Evolutionary conservation across 2,329 filamentous ascomycete genomes (phyloP).

Genomic region (Alternaria burnsii): DNA sequence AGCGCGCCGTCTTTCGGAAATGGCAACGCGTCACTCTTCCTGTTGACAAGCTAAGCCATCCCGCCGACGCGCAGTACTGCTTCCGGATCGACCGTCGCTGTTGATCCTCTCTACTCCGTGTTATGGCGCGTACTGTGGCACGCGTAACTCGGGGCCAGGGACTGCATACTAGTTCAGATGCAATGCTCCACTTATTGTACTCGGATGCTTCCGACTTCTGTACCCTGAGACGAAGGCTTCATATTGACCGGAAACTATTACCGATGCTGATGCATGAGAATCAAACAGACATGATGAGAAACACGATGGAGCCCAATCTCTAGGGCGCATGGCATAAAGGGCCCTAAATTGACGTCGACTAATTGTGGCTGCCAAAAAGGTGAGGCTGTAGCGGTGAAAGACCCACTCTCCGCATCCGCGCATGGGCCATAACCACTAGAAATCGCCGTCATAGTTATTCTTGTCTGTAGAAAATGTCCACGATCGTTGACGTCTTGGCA

Average conservation of each 20-base stretch:
- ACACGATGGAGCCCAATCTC: conserved; percentile 41
- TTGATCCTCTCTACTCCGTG: conserved; percentile 34
- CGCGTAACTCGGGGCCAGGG: conserved; percentile 29
- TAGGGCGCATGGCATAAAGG: conserved; percentile 26
- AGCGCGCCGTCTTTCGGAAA: conserved; percentile 20
- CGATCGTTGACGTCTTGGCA: conserved; percentile 30
- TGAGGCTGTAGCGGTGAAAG: conserved; percentile 46
- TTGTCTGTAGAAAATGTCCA: conserved; percentile 24
- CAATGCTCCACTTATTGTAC: conserved; percentile 33
- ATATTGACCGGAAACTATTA: conserved; percentile 36
- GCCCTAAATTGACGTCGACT: conserved; percentile 21
- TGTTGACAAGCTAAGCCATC: conserved; percentile 27
- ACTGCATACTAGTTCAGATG: conserved; percentile 19
- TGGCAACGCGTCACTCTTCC: conserved; percentile 26
- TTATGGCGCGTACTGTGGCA: conserved; percentile 33
- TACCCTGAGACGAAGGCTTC: conserved; percentile 33
- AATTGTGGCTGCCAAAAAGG: conserved; percentile 37
- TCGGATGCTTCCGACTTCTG: conserved; percentile 23
- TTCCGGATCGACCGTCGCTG: conserved; percentile 31
- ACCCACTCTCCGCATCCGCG: conserved; percentile 33
- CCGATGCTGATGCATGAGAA: conserved; percentile 25
- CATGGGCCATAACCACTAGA: conserved; percentile 29
- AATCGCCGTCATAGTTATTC: conserved; percentile 23
- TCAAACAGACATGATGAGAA: conserved; percentile 15
- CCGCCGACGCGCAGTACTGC: conserved; percentile 19